phyloP scores from a whole-genome alignment of 2,329 filamentous ascomycete species.

The Alternaria triticimaculans region DNA sequence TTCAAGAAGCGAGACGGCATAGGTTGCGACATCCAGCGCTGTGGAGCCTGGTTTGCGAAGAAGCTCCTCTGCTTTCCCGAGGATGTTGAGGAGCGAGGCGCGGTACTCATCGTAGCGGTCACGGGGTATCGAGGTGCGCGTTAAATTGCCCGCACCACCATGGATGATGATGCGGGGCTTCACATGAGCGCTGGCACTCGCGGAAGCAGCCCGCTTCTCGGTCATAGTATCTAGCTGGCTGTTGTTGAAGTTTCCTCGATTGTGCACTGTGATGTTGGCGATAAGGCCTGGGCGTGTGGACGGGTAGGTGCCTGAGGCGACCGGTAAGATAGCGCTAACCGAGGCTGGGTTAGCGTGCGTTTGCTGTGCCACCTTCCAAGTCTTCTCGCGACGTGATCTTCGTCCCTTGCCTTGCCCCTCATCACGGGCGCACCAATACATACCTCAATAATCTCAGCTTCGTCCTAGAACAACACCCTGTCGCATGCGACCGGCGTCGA shows the following conservation, averaged over 20 bases:
- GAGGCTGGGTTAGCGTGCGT: not conserved
- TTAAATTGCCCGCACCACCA: constrained; percentile 57
- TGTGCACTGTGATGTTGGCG: too few relatives aligned
- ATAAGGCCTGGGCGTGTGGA: not conserved
- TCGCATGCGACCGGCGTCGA: not conserved
- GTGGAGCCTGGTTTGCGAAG: constrained; percentile 52
- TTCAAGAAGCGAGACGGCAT: constrained; percentile 78
- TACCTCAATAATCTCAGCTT: not conserved
- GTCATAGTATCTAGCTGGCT: not conserved
- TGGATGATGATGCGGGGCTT: constrained; percentile 57
- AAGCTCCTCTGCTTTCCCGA: constrained; percentile 31
- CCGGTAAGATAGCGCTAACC: not conserved
- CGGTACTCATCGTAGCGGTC: constrained; percentile 48
- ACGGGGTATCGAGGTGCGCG: constrained; percentile 46
- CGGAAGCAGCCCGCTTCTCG: not conserved
- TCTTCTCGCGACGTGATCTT: not conserved
- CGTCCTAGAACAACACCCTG: not conserved
- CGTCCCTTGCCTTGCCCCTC: not conserved
- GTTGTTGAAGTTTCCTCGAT: not conserved
- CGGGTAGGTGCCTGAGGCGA: not conserved
- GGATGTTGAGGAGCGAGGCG: constrained; percentile 47
- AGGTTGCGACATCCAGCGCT: constrained; percentile 76
- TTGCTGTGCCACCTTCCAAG: not conserved
- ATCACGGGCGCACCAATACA: not conserved
- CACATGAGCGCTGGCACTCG: constrained; percentile 6